Percentiles rank a stretch among this genome's conserved stretches.
Evolutionary conservation across 2,329 filamentous ascomycete genomes (phyloP).

Genomic region (Trichoderma harzianum): DNA sequence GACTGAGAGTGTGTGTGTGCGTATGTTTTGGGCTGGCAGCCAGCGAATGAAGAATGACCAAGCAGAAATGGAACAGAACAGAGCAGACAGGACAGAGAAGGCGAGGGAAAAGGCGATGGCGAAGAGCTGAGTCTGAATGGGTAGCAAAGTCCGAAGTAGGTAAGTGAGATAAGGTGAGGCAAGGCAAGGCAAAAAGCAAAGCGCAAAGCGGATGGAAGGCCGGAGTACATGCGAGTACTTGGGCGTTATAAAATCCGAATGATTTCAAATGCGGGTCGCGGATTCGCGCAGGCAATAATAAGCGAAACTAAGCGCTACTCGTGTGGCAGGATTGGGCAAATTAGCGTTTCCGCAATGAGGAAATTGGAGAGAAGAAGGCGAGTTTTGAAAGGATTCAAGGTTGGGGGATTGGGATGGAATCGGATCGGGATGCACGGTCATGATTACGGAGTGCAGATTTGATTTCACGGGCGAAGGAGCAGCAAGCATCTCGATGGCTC

Average conservation of each 20-base stretch:
- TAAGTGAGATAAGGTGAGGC: constrained; percentile 1
- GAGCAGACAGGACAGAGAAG: neutral
- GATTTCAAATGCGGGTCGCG: constrained; percentile 17
- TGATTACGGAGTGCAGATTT: too few relatives aligned
- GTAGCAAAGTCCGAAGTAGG: neutral
- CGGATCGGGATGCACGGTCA: too few relatives aligned
- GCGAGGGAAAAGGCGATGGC: neutral
- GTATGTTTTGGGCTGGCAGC: neutral
- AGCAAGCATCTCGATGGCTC: too few relatives aligned
- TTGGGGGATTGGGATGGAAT: neutral
- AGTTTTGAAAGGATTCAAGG: neutral
- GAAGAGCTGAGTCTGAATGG: neutral
- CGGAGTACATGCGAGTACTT: neutral
- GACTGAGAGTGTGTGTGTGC: neutral
- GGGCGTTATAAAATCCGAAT: neutral
- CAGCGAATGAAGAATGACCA: neutral
- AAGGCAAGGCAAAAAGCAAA: neutral
- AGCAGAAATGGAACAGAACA: neutral
- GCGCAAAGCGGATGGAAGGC: neutral
- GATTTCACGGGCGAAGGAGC: too few relatives aligned
- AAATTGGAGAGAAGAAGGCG: neutral
- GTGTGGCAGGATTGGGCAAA: neutral
- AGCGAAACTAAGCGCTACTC: constrained; percentile 12
- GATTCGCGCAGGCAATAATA: constrained; percentile 2
- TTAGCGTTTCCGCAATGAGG: neutral